These are phyloP conservation scores for Nakaseomyces glabratus DNA, from an alignment of 1,139 yeast genomes.

Conservation along the genomic window DNA sequence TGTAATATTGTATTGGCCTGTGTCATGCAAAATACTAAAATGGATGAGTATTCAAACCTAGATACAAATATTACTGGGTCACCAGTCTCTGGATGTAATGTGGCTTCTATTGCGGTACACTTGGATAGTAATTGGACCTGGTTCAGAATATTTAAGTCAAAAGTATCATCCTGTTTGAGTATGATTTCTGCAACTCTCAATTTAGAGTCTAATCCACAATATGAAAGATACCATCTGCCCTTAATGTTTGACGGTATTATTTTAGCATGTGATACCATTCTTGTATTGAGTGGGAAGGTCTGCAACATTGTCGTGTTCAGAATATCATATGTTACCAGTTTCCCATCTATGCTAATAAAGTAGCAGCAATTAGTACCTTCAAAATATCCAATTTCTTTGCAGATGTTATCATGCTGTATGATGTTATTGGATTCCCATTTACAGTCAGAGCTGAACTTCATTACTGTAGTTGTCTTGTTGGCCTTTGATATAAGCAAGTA, in stretches of 20 bases:
- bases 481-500: no score
- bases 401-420: slow-evolving; percentile 1
- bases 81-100: slow-evolving; percentile 16
- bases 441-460: no score
- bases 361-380: neutral
- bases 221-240: slow-evolving; percentile 36
- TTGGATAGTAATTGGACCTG: slow-evolving; percentile 37
- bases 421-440: no score
- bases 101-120: slow-evolving; percentile 42
- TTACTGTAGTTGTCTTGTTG: no score
- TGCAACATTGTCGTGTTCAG: neutral
- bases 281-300: neutral
- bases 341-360: slow-evolving; percentile 1
- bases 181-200: slow-evolving; percentile 37
- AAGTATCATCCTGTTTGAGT: slow-evolving; percentile 12
- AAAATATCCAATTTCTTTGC: neutral
- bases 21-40: slow-evolving; percentile 35
- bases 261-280: slow-evolving; percentile 2
- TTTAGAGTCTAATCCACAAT: slow-evolving; percentile 56
- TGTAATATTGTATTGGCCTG: slow-evolving; percentile 26
- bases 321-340: neutral
- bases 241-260: slow-evolving; percentile 3
- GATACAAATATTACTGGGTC: slow-evolving; percentile 43
- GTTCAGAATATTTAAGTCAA: slow-evolving; percentile 24
- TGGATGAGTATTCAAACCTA: slow-evolving; percentile 50